Evolutionary conservation across 208 protist genomes (phyloP), one percentile per base, ranked within the genome.

Genomic region (Leishmania tarentolae): DNA sequence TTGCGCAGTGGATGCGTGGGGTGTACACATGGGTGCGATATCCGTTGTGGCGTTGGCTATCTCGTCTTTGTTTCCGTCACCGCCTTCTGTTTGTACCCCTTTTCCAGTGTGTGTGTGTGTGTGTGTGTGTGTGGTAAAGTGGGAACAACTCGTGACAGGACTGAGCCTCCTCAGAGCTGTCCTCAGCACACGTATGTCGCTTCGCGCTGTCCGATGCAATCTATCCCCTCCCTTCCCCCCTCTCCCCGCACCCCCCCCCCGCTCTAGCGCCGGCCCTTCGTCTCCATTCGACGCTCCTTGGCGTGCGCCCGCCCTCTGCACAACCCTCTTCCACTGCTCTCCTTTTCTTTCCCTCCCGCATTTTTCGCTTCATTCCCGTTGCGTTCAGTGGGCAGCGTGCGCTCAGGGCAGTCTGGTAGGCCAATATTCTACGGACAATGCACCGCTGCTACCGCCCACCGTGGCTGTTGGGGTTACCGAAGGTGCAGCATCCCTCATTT

Each of bases 381-480:
- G 24, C 35, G 37, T 37, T 50, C 4, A 42, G 50, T 47, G 40
- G 15, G 15, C 1, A 59, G 47, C 52, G 44, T 40, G 46, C 50
- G 13, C 31, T 57, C 13, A 61, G 13, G 46, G 8, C 35, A 76
- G 35, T 19, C 4, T 37, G 19, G 35, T 37, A 57, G 72, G 17
- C 19, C 31, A 76, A 28, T 13, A 44, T 37, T 19, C 31, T 19
- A 5, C n/a, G 31, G 50, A 61, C 13, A 28, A 84, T 84, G 81
- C 47, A 76, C 19, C 75, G 81, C 65, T 80, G 69, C 15, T 76
- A 53, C 47, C 81, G 59, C 47, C 3, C 59, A 13, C 37, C 37
- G 17, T 76, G 52, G 7, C 70, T 72, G 17, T 35, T 73, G 13
- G 28, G n/a, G 75, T 47, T 52, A 24, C n/a, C 63, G 31, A 47